Evolutionary conservation across 2,329 filamentous ascomycete genomes (phyloP), one percentile per base, ranked within the genome.

Genomic region (Pseudocercospora fuligena): DNA sequence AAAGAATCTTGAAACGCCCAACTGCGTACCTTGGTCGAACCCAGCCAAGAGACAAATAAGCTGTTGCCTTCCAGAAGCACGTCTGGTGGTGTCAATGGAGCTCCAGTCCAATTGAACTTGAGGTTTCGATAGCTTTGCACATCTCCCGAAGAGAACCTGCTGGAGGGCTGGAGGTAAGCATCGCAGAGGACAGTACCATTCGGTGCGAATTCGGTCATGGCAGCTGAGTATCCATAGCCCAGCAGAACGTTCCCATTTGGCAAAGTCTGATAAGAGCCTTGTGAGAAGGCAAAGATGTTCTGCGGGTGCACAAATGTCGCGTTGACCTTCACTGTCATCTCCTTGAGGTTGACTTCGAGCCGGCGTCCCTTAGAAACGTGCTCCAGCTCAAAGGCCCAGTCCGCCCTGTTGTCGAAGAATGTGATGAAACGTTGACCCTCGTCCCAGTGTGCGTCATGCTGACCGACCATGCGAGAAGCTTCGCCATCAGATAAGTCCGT

Each of bases 181-280:
- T 88, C 83, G 76, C 86, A 87, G 16, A 88, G 75, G 7, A 83
- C 73, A 3, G 80, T 75, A 6, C 85, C 86, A 23, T 82, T 78
- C 0, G 76, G 66, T 0, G 78, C 76, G 70, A 83, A 71, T 63
- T 82, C 80, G 5, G 79, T 79, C 4, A 78, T 74, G 21, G 79
- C 75, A 1, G 72, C 73, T 12, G 75, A 72, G 64, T 78, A 74
- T 4, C 87, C 86, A 82, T 85, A 89, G 65, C 85, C 85, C n/a
- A 88, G 80, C 16, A 89, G 73, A 5, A 84, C 82, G 65, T 87
- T 84, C 46, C 82, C 82, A 61, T 83, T 83, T 0, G 82, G 80
- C 0, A 88, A 79, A 1, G 84, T 73, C 69, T 89, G 86, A 8
- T 83, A 82, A 60, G 80, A 83, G 1, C 83, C 83, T 67, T 85